These are phyloP conservation scores for Venturia carpophila DNA, from an alignment of 2,329 filamentous ascomycete species.

Conservation along the genomic window DNA sequence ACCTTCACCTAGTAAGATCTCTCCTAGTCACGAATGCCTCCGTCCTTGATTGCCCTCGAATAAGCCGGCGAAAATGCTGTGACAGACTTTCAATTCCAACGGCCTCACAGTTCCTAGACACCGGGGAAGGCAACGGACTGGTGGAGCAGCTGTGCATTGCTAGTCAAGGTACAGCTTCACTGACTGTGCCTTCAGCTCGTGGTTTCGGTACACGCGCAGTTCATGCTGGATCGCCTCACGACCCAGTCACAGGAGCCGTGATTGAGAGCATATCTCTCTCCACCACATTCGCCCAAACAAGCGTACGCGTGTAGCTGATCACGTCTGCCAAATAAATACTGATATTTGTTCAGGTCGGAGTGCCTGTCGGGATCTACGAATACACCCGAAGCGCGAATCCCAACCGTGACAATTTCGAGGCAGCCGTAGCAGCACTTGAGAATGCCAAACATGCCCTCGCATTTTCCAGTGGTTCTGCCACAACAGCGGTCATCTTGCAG, in stretches of 20 bases:
- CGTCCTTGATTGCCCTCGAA: neutral
- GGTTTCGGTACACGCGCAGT: constrained; percentile 90
- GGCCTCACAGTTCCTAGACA: neutral
- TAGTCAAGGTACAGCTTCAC: neutral
- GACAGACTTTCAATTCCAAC: neutral
- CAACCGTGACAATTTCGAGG: constrained; percentile 88
- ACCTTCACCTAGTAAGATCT: constrained; percentile 48
- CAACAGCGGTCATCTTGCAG: constrained; percentile 88
- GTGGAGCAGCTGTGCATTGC: neutral
- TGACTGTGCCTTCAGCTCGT: constrained; percentile 41
- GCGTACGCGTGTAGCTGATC: constrained; percentile 24
- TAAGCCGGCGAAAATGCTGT: neutral
- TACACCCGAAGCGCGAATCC: constrained; percentile 92
- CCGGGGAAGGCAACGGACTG: too few species aligned
- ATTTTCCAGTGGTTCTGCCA: constrained; percentile 88
- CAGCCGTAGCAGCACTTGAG: constrained; percentile 83
- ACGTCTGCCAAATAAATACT: neutral
- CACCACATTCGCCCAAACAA: constrained; percentile 89
- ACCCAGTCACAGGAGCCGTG: constrained; percentile 86
- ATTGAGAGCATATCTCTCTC: constrained; percentile 96
- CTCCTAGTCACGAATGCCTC: too few species aligned
- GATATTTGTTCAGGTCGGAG: constrained; percentile 50
- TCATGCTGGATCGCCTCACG: constrained; percentile 84
- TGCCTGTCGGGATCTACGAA: constrained; percentile 82
- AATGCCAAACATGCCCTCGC: constrained; percentile 87